phyloP scores from a whole-genome alignment of 345 rosid genomes.

The Lumnitzera racemosa region DNA sequence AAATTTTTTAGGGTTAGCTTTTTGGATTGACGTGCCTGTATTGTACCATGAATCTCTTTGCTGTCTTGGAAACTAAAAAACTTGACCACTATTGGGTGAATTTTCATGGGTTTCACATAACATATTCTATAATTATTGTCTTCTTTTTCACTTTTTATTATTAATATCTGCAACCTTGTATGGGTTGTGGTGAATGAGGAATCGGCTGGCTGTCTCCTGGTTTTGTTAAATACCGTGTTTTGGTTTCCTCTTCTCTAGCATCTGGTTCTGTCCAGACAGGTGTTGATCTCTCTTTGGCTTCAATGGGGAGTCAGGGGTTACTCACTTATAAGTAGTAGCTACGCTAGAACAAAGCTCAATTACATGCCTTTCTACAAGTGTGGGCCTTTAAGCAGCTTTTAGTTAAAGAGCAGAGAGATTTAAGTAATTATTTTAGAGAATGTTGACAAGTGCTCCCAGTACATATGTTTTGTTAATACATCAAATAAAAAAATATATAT shows the following conservation, averaged over 20 bases:
- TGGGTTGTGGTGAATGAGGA: constrained; percentile 29
- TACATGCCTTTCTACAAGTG: neutral
- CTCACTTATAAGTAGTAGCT: too few relatives aligned
- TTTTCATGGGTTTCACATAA: constrained; percentile 44
- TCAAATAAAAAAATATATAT: too few relatives aligned
- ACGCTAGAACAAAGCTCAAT: too few relatives aligned
- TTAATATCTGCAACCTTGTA: constrained; percentile 20
- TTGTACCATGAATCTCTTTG: constrained; percentile 5
- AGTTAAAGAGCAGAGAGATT: too few relatives aligned
- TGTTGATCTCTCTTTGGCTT: constrained; percentile 16
- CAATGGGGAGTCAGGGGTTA: neutral
- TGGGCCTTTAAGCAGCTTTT: constrained; percentile 3
- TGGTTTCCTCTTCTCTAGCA: constrained; percentile 73
- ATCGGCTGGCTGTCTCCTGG: constrained; percentile 65
- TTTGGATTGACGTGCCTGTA: constrained; percentile 22
- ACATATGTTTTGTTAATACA: too few relatives aligned
- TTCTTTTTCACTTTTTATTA: neutral
- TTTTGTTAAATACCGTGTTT: constrained; percentile 30
- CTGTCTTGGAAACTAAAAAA: neutral
- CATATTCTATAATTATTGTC: constrained; percentile 3
- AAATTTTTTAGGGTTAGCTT: neutral
- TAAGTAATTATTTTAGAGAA: too few relatives aligned
- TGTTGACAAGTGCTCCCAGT: too few relatives aligned
- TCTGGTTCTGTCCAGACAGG: constrained; percentile 31
- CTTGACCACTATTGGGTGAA: constrained; percentile 10